Base-by-base conservation (phyloP, 2,329 filamentous ascomycete species). In the Calonectria naviculata region DNA sequence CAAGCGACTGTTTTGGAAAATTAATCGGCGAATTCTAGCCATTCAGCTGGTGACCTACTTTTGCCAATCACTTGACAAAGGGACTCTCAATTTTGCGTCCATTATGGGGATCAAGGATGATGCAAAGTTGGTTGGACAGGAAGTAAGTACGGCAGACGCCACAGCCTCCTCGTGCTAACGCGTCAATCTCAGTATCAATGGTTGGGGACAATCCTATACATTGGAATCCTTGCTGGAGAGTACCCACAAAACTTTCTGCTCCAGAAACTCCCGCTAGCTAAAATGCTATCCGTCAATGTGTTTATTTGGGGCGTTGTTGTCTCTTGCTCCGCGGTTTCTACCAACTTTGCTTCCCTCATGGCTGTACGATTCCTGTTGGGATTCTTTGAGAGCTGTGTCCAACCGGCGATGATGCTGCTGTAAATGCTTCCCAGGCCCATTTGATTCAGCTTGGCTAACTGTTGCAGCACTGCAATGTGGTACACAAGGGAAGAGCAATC, bases 161-260 rank as follows among this genome's bases (percentile, higher is more conserved):
- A n/a, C 12, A 5, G 2, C 12, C 12, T 60, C 26, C 3, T 9
- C 7, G 13, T 28, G 19, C 12, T 60, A 21, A 34, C 21, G 21
- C 8, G 12, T 4, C 12, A 17, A 10, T 44, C 12, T 49, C 78
- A 93, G 83, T 94, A 90, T 79, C 88, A 86, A 42, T 94, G 92
- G 92, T 84, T 94, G 13, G 80, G 79, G 29, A 80, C 78, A 0
- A 78, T 82, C 41, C 75, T 83, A 5, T 83, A 83, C 71, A 76
- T 82, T 15, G 79, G 80, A 28, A 86, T 88, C 75, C 83, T 89
- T 9, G 81, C 81, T 15, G 85, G 84, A 66, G 83, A 86, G 38
- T 87, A 85, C 69, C 84, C 87, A 0, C 84, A 84, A 3, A 86
- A 86, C 0, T 78, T 85, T 10, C 76, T 89, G 15, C 78, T 89